Conservation (phyloP, 148 eudicot species). For the Gaultheria prostrata region DNA sequence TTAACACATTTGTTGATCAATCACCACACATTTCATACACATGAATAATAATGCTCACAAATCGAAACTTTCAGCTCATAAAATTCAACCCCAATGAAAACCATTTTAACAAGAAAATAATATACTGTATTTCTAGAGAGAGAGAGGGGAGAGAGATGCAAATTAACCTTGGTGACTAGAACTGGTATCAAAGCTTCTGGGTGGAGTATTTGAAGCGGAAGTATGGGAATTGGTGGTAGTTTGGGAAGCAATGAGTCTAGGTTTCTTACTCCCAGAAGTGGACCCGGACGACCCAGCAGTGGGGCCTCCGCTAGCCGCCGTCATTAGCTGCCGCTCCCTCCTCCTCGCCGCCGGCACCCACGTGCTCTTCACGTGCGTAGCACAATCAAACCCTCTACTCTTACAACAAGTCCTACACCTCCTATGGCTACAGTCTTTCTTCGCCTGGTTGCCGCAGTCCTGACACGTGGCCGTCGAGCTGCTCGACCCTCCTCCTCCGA, state of each 20-base stretch:
- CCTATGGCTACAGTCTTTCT: constrained; percentile 82
- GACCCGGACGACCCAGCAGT: constrained; percentile 66
- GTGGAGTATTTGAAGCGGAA: constrained; percentile 81
- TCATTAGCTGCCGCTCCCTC: constrained; percentile 57
- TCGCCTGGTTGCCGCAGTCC: constrained; percentile 92
- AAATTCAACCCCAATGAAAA: background rate
- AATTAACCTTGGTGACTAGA: constrained; percentile 76
- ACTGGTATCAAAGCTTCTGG: constrained; percentile 83
- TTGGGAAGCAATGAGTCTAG: constrained; percentile 57
- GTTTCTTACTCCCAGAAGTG: constrained; percentile 71
- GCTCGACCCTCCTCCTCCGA: constrained; percentile 18
- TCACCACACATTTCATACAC: background rate
- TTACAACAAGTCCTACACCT: constrained; percentile 93
- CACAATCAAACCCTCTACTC: constrained; percentile 82
- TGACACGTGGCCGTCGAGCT: constrained; percentile 52
- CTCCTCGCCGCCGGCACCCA: constrained; percentile 93
- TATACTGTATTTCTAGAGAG: background rate
- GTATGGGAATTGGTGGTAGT: constrained; percentile 70
- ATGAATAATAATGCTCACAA: background rate
- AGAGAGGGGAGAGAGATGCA: background rate
- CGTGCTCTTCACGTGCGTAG: constrained; percentile 93
- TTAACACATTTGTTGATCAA: background rate
- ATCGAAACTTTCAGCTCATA: background rate
- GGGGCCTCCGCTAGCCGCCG: constrained; percentile 15
- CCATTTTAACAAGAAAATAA: too few relatives aligned